Evolutionary conservation across 345 rosid genomes (phyloP).

Genomic region (Eucalyptus marginata): DNA sequence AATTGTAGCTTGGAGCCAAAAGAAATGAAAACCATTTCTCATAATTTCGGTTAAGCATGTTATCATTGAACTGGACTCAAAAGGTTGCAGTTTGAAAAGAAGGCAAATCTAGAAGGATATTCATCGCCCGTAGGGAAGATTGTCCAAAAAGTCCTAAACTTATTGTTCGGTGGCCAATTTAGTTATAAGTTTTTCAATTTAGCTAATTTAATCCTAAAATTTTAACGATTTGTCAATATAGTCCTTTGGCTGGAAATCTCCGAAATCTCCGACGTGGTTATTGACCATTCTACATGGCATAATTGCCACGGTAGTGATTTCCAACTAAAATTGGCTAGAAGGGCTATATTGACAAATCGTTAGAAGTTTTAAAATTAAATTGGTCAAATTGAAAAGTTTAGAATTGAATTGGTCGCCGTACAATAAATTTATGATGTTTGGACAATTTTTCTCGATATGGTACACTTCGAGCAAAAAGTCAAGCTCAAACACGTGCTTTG

Average conservation of each 20-base stretch:
- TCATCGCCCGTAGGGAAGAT: fast-evolving
- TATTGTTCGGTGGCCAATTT: fast-evolving
- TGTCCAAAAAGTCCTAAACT: fast-evolving
- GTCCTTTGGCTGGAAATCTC: fast-evolving
- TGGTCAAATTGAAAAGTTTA: fast-evolving
- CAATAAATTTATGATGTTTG: background rate
- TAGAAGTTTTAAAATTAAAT: background rate
- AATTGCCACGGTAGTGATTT: background rate
- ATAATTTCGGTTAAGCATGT: background rate
- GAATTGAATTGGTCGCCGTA: fast-evolving
- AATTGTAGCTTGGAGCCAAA: background rate
- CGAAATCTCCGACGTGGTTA: fast-evolving
- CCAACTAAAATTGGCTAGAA: fast-evolving
- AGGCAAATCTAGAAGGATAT: background rate
- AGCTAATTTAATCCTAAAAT: background rate
- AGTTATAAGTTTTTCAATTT: background rate
- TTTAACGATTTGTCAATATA: background rate
- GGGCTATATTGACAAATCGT: background rate
- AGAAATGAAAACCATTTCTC: background rate
- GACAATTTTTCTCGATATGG: background rate
- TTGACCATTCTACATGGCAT: fast-evolving
- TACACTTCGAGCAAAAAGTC: background rate
- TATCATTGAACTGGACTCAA: background rate
- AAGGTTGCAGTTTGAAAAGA: background rate
- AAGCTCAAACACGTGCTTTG: background rate